These are phyloP conservation scores for Glomus cerebriforme DNA, from an alignment of 192 early-diverging fungal genomes.

Conservation along the genomic window DNA sequence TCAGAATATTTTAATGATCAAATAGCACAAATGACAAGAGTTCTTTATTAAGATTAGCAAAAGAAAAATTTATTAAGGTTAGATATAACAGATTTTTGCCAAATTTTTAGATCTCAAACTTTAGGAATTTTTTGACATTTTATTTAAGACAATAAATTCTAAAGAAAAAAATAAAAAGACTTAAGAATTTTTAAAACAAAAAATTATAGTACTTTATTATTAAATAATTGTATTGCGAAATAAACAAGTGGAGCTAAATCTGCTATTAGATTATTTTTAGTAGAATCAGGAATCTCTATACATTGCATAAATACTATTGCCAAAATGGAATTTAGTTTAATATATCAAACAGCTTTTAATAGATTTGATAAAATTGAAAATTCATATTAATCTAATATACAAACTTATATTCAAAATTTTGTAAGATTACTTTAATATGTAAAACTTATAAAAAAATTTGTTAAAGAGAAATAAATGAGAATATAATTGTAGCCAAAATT, in stretches of 20 bases:
- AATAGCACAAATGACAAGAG: background rate
- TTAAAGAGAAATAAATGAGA: too few species aligned
- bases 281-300: background rate
- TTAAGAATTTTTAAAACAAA: background rate
- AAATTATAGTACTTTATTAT: slow-evolving; percentile 3
- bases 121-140: background rate
- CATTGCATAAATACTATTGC: background rate
- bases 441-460: too few species aligned
- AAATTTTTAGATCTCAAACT: background rate
- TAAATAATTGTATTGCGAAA: background rate
- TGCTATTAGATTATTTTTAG: background rate
- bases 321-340: background rate
- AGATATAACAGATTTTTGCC: background rate
- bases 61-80: background rate
- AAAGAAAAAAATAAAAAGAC: background rate
- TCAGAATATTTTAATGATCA: background rate
- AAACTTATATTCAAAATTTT: too few species aligned
- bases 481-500: too few species aligned
- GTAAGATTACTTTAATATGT: too few species aligned
- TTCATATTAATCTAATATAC: background rate
- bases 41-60: background rate
- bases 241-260: background rate
- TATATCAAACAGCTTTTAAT: background rate
- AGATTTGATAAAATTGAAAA: background rate
- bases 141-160: background rate